A percentile compares a stretch with the other conserved stretches of the same genome.
phyloP scores from a whole-genome alignment of 2,329 filamentous ascomycete species.

The Teratosphaeria epicoccoides region DNA sequence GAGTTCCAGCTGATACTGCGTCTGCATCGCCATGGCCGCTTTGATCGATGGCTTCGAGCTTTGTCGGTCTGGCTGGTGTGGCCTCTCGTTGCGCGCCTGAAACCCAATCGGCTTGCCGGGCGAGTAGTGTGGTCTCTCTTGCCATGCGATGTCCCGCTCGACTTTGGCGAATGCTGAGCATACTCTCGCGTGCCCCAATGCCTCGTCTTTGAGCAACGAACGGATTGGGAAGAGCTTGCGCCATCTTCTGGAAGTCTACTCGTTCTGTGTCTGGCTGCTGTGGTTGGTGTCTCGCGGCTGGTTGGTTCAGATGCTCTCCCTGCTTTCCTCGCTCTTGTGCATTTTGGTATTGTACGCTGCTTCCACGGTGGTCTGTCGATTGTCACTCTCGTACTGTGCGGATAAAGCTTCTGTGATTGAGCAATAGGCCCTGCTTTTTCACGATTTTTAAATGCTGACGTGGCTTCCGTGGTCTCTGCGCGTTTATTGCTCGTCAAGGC shows the following conservation, averaged over 20 bases:
- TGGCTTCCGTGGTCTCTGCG: too few relatives aligned
- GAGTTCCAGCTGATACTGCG: too few relatives aligned
- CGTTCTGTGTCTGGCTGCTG: neutral
- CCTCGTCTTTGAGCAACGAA: too few relatives aligned
- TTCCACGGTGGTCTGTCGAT: neutral
- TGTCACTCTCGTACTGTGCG: too few relatives aligned
- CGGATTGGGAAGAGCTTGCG: neutral
- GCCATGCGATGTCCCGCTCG: neutral
- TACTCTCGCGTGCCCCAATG: neutral
- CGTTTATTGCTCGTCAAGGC: too few relatives aligned
- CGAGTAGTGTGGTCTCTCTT: neutral
- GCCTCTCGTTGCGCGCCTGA: neutral
- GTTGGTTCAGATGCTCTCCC: neutral
- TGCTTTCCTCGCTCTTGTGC: neutral
- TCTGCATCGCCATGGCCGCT: neutral
- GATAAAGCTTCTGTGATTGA: too few relatives aligned
- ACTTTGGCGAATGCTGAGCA: neutral
- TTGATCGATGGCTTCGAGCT: neutral
- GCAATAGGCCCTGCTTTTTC: too few relatives aligned
- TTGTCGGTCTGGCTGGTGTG: neutral
- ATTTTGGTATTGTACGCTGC: neutral
- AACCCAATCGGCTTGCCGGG: neutral
- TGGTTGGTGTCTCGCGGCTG: neutral
- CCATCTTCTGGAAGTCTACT: too few relatives aligned
- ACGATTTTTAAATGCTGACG: too few relatives aligned